Conservation (phyloP, 768 basidiomycete species). For the Tylopilus rubrobrunneus region DNA sequence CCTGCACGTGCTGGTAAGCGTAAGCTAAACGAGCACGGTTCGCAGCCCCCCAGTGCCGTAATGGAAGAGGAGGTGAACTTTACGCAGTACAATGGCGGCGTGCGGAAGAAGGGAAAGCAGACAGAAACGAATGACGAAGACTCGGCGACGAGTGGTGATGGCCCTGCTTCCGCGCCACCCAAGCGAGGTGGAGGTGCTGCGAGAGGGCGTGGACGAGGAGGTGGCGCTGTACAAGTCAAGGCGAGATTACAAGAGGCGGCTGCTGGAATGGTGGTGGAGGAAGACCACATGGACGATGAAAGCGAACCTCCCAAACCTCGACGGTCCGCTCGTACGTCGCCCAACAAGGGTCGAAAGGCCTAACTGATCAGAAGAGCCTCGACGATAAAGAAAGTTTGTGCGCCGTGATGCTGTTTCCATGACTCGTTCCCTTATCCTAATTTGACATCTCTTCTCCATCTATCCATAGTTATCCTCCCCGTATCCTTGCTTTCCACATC, state of each 20-base stretch:
- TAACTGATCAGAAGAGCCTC: conserved; percentile 1
- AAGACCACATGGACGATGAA: conserved; percentile 26
- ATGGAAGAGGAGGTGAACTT: conserved; percentile 19
- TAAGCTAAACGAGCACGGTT: conserved; percentile 30
- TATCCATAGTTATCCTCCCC: conserved; percentile 6
- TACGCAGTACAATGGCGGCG: conserved; percentile 4
- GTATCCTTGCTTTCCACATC: conserved; percentile 4
- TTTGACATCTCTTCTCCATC: background rate
- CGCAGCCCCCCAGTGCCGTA: conserved; percentile 26
- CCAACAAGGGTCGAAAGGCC: conserved; percentile 28
- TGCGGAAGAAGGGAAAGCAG: conserved; percentile 26
- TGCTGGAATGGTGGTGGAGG: conserved; percentile 26
- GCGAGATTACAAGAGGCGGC: conserved; percentile 25
- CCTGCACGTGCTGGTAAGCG: conserved; percentile 34
- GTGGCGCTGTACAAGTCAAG: conserved; percentile 12
- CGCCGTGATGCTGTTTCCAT: background rate
- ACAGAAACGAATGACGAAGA: conserved; percentile 13
- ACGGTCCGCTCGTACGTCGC: conserved; percentile 33
- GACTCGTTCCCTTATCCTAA: background rate
- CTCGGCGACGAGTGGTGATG: conserved; percentile 11
- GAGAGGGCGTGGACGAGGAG: conserved; percentile 23
- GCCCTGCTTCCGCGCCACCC: background rate
- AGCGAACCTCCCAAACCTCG: conserved; percentile 26
- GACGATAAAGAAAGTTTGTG: background rate
- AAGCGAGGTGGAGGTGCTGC: conserved; percentile 18